Percentiles rank a stretch among this genome's conserved stretches.
Evolutionary conservation across 169 alveolate species (phyloP).

Genomic region (Plasmodium adleri): DNA sequence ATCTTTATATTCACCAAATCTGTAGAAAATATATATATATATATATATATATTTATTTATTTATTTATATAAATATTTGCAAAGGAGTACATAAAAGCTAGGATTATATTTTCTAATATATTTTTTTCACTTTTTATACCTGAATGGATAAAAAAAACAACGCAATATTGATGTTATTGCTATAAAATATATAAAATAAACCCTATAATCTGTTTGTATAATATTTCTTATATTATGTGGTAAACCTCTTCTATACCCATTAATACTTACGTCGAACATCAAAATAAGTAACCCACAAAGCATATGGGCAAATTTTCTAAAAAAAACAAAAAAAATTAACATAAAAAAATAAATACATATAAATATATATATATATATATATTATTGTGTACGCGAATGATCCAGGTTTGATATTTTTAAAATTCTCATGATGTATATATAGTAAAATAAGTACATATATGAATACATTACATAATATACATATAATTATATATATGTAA

Average conservation of each 20-base stretch:
- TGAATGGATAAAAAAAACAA: slow-evolving; percentile 50
- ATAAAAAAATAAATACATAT: too few species aligned
- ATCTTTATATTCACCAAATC: slow-evolving; percentile 41
- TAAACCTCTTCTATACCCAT: slow-evolving; percentile 9
- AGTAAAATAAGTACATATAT: too few species aligned
- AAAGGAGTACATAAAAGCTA: too few species aligned
- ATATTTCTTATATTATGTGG: not conserved
- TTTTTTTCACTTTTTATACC: slow-evolving; percentile 7
- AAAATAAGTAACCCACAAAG: slow-evolving; percentile 50
- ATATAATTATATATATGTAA: too few species aligned
- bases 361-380: too few species aligned
- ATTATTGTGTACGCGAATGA: too few species aligned
- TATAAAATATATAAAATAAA: slow-evolving; percentile 25
- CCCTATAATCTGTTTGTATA: slow-evolving; percentile 5
- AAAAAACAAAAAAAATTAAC: not conserved
- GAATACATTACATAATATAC: too few species aligned
- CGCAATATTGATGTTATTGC: slow-evolving; percentile 25
- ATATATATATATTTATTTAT: not conserved
- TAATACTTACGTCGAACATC: slow-evolving; percentile 30
- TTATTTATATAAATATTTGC: not conserved
- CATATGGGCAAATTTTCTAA: slow-evolving; percentile 58
- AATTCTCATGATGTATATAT: too few species aligned
- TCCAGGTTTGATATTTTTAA: too few species aligned
- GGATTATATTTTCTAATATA: not conserved
- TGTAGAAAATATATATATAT: slow-evolving; percentile 5